Base-by-base conservation (phyloP, 108 stramenopile species). In the Cyclostephanos invisitatus region DNA sequence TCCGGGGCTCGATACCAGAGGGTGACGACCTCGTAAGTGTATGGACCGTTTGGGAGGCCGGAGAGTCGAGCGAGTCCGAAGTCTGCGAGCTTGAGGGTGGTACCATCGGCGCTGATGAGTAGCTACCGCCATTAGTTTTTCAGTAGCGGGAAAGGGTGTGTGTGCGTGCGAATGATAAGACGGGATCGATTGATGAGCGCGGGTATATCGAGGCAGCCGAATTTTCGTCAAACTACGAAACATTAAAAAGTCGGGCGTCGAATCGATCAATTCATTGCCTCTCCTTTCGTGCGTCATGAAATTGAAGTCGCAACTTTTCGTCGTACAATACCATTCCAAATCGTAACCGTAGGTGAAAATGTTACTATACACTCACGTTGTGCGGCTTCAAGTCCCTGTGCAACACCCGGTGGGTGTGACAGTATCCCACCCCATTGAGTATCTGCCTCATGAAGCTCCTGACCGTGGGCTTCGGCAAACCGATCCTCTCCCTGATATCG, bases 1-100 rank as follows among this genome's bases (percentile, higher is more conserved):
- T 99, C 98, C 2, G 98, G 98, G 17, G 98, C 94, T 49, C 98
- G 94, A 60, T 98, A 99, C 97, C 98, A 98, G 17, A 98, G 84
- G 12, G 98, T 99, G 21, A 98, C 98, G 37, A 99, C 97, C 62
- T 96, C 88, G 66, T 87, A 88, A 8, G 97, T 97, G 74, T 95
- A 92, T 0, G 89, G 87, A 18, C 89, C 83, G 68, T 84, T 91
- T 14, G 88, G 96, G 58, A 88, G 87, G 24, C 81, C 90, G 40
- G 95, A 92, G 27, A 95, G 68, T 14, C 98, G 85, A 27, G 98
- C 98, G 24, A 98, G 82, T 36, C 98, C 98, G 78, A 99, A 97
- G 75, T 99, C 98, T 27, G 97, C 97, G 14, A 99, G 83, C 86
- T 98, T 98, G 37, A 98, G 84, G 29, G 83, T 85, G 46, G 83